These are phyloP conservation scores for Marchantia paleacea DNA, from an alignment of 225 moss, liverwort and hornwort genomes.

Conservation along the genomic window DNA sequence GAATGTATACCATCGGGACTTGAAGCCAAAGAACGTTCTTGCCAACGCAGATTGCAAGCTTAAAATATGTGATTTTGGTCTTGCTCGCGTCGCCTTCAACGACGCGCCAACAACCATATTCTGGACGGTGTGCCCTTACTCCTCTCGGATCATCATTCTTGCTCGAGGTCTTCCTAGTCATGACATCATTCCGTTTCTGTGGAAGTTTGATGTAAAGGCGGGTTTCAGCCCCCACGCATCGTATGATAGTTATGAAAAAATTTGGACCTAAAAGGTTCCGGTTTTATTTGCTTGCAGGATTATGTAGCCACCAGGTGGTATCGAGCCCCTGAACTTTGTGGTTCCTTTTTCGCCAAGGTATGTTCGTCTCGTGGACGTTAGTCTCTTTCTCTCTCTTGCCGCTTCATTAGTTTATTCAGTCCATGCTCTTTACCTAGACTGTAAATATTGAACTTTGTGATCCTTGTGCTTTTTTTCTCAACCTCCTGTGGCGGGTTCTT, in stretches of 20 bases:
- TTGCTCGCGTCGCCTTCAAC: slow-evolving; percentile 98
- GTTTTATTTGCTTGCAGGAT: slow-evolving; percentile 51
- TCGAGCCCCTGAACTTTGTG: slow-evolving; percentile 98
- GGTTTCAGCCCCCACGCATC: not conserved
- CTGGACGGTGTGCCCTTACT: slow-evolving; percentile 74
- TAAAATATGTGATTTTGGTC: slow-evolving; percentile 98
- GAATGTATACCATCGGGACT: slow-evolving; percentile 97
- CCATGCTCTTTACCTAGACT: no score
- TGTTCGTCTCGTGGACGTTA: not conserved
- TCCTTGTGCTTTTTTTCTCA: no score
- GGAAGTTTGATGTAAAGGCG: not conserved
- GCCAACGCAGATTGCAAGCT: slow-evolving; percentile 99
- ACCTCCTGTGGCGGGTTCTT: no score
- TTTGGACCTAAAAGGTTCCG: not conserved
- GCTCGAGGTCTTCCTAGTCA: not conserved
- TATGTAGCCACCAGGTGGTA: slow-evolving; percentile 99
- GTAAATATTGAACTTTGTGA: no score
- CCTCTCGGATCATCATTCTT: not conserved
- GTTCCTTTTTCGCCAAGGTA: slow-evolving; percentile 99
- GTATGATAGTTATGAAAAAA: not conserved
- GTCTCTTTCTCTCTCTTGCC: not conserved
- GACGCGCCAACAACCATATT: slow-evolving; percentile 99
- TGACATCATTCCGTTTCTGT: not conserved
- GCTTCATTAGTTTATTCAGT: not conserved
- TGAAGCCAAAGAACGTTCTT: slow-evolving; percentile 98